phyloP scores from a whole-genome alignment of 257 asterid genomes.

The Ilex aquifolium region DNA sequence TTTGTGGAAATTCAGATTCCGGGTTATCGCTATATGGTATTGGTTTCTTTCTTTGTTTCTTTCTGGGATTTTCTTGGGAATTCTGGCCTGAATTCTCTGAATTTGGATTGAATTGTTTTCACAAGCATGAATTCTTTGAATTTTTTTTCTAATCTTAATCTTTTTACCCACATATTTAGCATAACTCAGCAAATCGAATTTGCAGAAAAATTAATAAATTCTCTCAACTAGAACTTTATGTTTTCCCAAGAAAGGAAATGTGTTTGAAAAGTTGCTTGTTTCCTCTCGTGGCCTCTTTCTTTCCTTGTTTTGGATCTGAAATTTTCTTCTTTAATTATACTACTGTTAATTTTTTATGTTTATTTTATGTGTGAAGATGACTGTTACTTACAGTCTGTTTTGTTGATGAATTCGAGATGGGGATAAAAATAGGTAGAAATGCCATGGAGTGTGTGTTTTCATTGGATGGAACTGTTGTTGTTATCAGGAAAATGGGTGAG shows the following conservation, averaged over 20 bases:
- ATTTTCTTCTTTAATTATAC: slow-evolving; percentile 4
- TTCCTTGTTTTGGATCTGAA: slow-evolving; percentile 8
- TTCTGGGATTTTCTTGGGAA: slow-evolving; percentile 49
- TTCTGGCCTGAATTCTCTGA: slow-evolving; percentile 22
- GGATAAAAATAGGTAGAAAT: not conserved
- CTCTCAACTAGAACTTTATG: not conserved
- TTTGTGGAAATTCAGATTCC: slow-evolving; percentile 43
- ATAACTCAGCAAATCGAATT: slow-evolving; percentile 9
- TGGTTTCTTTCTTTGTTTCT: slow-evolving; percentile 28
- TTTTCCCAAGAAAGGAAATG: slow-evolving; percentile 22
- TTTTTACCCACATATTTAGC: not conserved
- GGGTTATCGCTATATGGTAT: slow-evolving; percentile 38
- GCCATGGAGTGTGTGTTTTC: slow-evolving; percentile 5
- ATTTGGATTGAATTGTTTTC: not conserved
- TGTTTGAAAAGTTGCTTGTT: slow-evolving; percentile 10
- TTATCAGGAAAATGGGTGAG: slow-evolving; percentile 89
- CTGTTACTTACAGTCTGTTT: slow-evolving; percentile 3
- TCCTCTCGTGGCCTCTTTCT: not conserved
- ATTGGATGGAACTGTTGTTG: slow-evolving; percentile 7
- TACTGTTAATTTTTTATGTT: slow-evolving; percentile 17
- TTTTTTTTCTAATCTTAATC: not conserved
- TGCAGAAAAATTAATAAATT: not conserved
- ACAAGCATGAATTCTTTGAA: not conserved
- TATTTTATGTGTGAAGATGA: slow-evolving; percentile 32
- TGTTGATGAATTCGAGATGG: slow-evolving; percentile 21